Evolutionary conservation across 768 basidiomycete genomes (phyloP), one percentile per base, ranked within the genome.

Genomic region (Suillus occidentalis): DNA sequence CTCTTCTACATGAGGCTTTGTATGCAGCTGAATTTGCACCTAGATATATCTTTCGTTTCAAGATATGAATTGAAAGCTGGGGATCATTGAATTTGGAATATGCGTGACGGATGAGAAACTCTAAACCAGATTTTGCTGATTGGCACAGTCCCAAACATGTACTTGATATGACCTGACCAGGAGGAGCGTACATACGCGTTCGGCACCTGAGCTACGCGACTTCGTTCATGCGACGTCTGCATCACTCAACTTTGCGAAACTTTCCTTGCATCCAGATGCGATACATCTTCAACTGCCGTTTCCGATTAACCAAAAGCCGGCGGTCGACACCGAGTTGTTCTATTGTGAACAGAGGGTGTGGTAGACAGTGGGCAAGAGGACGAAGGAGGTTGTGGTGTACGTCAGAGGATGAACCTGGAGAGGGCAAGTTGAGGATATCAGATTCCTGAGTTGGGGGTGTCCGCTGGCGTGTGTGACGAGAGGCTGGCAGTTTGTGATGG

Each of bases 241-340:
- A 34, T 63, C 42, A 64, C 16, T 31, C 62, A 3, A 82, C 45
- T 73, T 89, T 92, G 65, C 81, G 80, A 72, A 94, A 94, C 72
- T 89, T 90, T 0, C 87, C 92, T 76, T 96, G 94, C 88, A 95
- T 87, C 94, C 94, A 97, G 0, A 95, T 91, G 55, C 97, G 83
- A 74, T 97, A 98, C 97, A 99, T 99, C 77, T 97, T 97, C 60
- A 97, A 78, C 78, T 95, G 91, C 65, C 93, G 82, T 78, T 97
- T 98, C 55, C 97, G 84, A 72, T 99, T 99, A 61, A 99, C 89
- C 52, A 99, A 82, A 63, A 99, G 78, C 50, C 97, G 84, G 8
- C 95, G 82, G 79, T 99, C 97, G 7, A 95, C 86, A 2, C 95
- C 95, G 2, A 99, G 83, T 71, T 94, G 92, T 63, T 89, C 86